These are phyloP conservation scores for Davidsoniella virescens DNA, from an alignment of 2,329 filamentous ascomycete genomes.

Conservation along the genomic window DNA sequence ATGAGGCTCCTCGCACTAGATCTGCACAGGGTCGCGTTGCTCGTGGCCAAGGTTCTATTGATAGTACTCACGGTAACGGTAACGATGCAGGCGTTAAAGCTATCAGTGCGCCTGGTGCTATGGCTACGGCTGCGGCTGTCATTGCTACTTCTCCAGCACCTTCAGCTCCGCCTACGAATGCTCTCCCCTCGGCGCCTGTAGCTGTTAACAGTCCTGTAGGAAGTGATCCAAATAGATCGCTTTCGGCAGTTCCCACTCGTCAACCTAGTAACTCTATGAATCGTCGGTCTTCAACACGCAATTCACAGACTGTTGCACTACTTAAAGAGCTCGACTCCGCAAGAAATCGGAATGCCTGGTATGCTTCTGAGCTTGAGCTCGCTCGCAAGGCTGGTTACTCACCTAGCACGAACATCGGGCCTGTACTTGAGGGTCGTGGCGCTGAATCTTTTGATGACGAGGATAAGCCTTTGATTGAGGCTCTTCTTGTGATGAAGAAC, in stretches of 20 bases:
- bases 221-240: background rate
- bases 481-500: slow-evolving; percentile 75
- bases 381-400: slow-evolving; percentile 81
- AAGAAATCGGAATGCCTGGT: slow-evolving; percentile 88
- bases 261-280: slow-evolving; percentile 42
- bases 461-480: slow-evolving; percentile 81
- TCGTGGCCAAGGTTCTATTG: slow-evolving; percentile 48
- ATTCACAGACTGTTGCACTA: slow-evolving; percentile 55
- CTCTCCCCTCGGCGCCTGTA: slow-evolving; percentile 2
- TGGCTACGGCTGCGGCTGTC: slow-evolving; percentile 4
- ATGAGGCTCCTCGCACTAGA: slow-evolving; percentile 8
- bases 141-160: slow-evolving; percentile 3
- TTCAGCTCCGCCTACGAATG: slow-evolving; percentile 7
- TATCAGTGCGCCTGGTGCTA: slow-evolving; percentile 23
- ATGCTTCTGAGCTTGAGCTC: slow-evolving; percentile 82
- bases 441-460: slow-evolving; percentile 78
- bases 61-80: slow-evolving; percentile 33
- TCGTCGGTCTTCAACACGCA: slow-evolving; percentile 42
- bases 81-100: slow-evolving; percentile 36
- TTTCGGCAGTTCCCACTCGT: slow-evolving; percentile 25
- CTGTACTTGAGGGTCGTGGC: slow-evolving; percentile 58
- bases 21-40: slow-evolving; percentile 10
- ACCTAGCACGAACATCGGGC: slow-evolving; percentile 51
- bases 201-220: slow-evolving; percentile 6
- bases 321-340: slow-evolving; percentile 74